phyloP scores from a whole-genome alignment of 2,329 filamentous ascomycete species.

The Aspergillus melleus region DNA sequence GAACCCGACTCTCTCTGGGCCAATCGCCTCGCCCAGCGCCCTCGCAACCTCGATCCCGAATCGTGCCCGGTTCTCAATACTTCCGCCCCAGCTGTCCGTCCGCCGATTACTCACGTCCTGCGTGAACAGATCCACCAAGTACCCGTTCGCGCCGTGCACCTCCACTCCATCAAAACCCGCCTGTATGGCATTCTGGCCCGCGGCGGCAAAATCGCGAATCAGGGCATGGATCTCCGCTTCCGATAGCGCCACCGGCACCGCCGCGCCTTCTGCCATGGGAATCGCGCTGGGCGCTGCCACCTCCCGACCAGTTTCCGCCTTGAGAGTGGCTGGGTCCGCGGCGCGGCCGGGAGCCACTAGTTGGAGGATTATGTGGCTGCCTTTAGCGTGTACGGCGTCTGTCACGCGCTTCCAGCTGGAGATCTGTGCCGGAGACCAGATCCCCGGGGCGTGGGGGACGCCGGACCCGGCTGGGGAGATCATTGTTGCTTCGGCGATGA shows the following conservation, averaged over 20 bases:
- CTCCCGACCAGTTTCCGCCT: conserved; percentile 3
- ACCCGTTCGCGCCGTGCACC: conserved; percentile 48
- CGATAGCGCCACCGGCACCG: conserved; percentile 26
- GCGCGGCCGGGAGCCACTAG: conserved; percentile 61
- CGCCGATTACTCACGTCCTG: conserved; percentile 47
- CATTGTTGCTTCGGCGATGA: conserved; percentile 59
- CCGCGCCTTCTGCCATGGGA: conserved; percentile 34
- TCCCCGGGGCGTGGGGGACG: conserved; percentile 55
- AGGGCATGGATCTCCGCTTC: conserved; percentile 41
- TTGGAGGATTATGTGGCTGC: conserved; percentile 60
- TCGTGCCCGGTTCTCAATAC: conserved; percentile 48
- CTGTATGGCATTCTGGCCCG: conserved; percentile 52
- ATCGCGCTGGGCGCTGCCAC: conserved; percentile 36
- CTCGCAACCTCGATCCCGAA: conserved; percentile 55
- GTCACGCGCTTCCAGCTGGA: conserved; percentile 60
- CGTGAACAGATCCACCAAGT: conserved; percentile 50
- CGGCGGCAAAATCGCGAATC: conserved; percentile 41
- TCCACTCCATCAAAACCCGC: conserved; percentile 53
- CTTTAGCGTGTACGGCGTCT: conserved; percentile 62
- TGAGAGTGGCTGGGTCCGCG: conserved; percentile 38
- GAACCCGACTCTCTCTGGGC: conserved; percentile 41
- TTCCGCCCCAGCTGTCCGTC: conserved; percentile 50
- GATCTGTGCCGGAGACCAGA: conserved; percentile 56
- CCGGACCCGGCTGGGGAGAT: conserved; percentile 49
- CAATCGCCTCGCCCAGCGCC: conserved; percentile 41